Conservation (phyloP, 768 basidiomycete genomes). For the Mycena polygramma region DNA sequence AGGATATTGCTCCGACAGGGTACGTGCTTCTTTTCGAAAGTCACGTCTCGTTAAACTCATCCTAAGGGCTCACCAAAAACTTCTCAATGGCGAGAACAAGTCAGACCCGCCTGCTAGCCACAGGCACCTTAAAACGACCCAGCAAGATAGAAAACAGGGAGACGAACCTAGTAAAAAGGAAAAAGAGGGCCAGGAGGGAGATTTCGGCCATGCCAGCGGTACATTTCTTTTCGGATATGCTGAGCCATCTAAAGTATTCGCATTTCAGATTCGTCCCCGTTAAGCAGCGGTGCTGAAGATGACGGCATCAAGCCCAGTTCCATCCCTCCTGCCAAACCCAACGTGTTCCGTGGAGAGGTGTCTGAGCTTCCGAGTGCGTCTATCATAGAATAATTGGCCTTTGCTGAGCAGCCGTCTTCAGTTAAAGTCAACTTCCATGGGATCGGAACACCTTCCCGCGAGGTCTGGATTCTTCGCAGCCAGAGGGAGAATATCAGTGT, state of each 20-base stretch:
- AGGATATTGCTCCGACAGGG: conserved; percentile 1
- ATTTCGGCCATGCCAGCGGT: too few species aligned
- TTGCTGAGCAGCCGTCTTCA: background rate
- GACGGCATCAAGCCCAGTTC: background rate
- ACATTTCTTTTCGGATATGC: too few species aligned
- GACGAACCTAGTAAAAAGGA: background rate
- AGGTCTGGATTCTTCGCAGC: background rate
- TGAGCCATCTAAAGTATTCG: too few species aligned
- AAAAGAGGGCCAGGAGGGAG: too few species aligned
- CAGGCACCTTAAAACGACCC: background rate
- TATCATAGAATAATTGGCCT: background rate
- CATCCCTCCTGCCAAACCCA: too few species aligned
- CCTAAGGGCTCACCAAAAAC: conserved; percentile 1
- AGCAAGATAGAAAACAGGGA: background rate
- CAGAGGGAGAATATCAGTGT: background rate
- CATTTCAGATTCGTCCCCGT: background rate
- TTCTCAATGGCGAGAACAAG: background rate
- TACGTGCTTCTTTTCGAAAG: conserved; percentile 13
- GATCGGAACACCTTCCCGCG: background rate
- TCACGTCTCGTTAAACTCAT: background rate
- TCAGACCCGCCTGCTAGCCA: conserved; percentile 16
- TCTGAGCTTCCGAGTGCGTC: background rate
- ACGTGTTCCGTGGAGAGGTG: too few species aligned
- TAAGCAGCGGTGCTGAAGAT: background rate
- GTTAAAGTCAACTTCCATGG: background rate